A percentile compares a stretch with the other conserved stretches of the same genome.
Conservation (phyloP, 2,329 filamentous ascomycete genomes). For the Phialemoniopsis sp. region DNA sequence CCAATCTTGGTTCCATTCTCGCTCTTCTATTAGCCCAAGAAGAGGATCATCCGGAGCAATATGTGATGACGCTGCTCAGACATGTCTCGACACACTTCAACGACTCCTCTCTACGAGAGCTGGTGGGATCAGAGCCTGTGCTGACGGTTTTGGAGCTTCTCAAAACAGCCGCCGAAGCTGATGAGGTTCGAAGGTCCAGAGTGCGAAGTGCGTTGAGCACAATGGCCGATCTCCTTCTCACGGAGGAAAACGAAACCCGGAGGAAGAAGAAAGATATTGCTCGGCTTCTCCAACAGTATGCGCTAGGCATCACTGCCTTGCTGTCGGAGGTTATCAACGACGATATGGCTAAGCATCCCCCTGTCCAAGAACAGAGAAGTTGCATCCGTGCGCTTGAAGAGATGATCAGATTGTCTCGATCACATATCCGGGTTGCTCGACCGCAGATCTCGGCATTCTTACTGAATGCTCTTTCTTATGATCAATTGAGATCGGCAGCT, state of each 20-base stretch:
- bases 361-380: constrained; percentile 65
- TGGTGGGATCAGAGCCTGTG: constrained; percentile 73
- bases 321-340: constrained; percentile 79
- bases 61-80: constrained; percentile 64
- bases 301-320: constrained; percentile 80
- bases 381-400: constrained; percentile 83
- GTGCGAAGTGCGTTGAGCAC: constrained; percentile 49
- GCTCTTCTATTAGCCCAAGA: constrained; percentile 61
- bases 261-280: constrained; percentile 57
- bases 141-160: constrained; percentile 76
- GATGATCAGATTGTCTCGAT: constrained; percentile 74
- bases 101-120: constrained; percentile 58
- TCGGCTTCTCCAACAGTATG: constrained; percentile 75
- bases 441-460: constrained; percentile 96
- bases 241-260: constrained; percentile 24
- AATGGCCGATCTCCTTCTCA: constrained; percentile 28
- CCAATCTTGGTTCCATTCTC: constrained; percentile 54
- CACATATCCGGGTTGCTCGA: constrained; percentile 71
- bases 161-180: constrained; percentile 69
- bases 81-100: constrained; percentile 69
- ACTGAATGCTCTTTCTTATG: constrained; percentile 73
- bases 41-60: constrained; percentile 22
- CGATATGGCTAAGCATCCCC: constrained; percentile 44
- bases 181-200: constrained; percentile 48
- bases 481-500: constrained; percentile 70